Evolutionary conservation across 805 yeast genomes (phyloP).

Genomic region (Wickerhamomyces ciferrii): DNA sequence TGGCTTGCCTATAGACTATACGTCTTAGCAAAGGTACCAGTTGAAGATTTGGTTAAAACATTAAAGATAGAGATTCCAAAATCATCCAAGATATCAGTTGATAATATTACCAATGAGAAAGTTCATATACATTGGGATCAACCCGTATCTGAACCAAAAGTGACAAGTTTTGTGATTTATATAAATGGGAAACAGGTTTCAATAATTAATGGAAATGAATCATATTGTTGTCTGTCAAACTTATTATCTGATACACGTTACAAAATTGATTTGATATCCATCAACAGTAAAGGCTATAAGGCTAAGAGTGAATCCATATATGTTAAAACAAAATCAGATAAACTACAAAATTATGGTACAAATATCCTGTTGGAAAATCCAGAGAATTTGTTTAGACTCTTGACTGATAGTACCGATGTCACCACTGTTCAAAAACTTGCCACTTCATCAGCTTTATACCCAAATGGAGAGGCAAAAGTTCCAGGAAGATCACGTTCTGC

Average conservation of each 20-base stretch:
- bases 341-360: constrained; percentile 15
- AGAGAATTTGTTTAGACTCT: constrained; percentile 28
- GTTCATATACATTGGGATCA: constrained; percentile 54
- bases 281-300: constrained; percentile 32
- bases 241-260: constrained; percentile 31
- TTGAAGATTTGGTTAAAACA: constrained; percentile 38
- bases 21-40: constrained; percentile 29
- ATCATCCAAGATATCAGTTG: constrained; percentile 50
- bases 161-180: constrained; percentile 31
- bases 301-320: constrained; percentile 35
- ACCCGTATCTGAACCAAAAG: constrained; percentile 15
- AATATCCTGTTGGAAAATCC: constrained; percentile 29
- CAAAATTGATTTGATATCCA: constrained; percentile 37
- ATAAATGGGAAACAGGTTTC: constrained; percentile 34
- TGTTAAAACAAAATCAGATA: constrained; percentile 31
- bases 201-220: constrained; percentile 27
- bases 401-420: constrained; percentile 28
- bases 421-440: constrained; percentile 20
- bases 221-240: constrained; percentile 28
- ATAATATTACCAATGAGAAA: constrained; percentile 39
- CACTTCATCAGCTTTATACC: constrained; percentile 11
- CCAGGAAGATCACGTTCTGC: constrained; percentile 30
- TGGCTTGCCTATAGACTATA: constrained; percentile 20
- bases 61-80: constrained; percentile 51
- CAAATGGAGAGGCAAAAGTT: constrained; percentile 10